Percentiles rank a stretch among this genome's conserved stretches.
Conservation (phyloP, 306 rosid genomes). For the Biancaea sappan region DNA sequence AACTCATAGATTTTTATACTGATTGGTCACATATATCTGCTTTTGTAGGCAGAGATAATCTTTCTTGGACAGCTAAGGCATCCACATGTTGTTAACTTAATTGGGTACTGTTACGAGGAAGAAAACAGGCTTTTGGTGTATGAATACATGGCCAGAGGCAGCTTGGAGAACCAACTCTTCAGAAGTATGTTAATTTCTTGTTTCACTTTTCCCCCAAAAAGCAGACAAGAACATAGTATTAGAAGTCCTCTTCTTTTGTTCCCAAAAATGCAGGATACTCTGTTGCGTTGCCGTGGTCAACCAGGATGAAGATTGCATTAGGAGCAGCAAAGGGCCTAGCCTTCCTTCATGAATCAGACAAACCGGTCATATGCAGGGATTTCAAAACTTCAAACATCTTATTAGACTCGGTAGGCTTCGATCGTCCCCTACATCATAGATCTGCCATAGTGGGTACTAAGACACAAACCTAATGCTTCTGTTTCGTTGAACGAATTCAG, state of each 20-base stretch:
- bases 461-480: no score
- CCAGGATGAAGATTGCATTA: conserved; percentile 72
- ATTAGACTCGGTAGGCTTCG: conserved; percentile 63
- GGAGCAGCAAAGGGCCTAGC: conserved; percentile 78
- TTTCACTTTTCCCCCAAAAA: neutral
- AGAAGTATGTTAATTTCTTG: conserved; percentile 55
- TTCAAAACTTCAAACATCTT: conserved; percentile 86
- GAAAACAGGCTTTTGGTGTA: conserved; percentile 80
- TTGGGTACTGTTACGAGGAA: conserved; percentile 75
- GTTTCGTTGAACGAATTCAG: conserved; percentile 41
- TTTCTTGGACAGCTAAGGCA: conserved; percentile 85
- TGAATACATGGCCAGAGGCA: conserved; percentile 77
- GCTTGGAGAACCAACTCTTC: conserved; percentile 79
- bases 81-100: conserved; percentile 75
- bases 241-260: conserved; percentile 7
- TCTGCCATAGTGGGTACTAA: no score
- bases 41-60: conserved; percentile 69
- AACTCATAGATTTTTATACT: conserved; percentile 8
- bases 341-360: conserved; percentile 78
- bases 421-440: no score
- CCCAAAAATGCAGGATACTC: conserved; percentile 51
- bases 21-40: conserved; percentile 1
- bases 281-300: conserved; percentile 76
- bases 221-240: neutral
- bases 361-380: conserved; percentile 81